A percentile compares a stretch with the other conserved stretches of the same genome.
Evolutionary conservation across 352 stramenopile species (phyloP).

Genomic region (Globisporangium radiosum): DNA sequence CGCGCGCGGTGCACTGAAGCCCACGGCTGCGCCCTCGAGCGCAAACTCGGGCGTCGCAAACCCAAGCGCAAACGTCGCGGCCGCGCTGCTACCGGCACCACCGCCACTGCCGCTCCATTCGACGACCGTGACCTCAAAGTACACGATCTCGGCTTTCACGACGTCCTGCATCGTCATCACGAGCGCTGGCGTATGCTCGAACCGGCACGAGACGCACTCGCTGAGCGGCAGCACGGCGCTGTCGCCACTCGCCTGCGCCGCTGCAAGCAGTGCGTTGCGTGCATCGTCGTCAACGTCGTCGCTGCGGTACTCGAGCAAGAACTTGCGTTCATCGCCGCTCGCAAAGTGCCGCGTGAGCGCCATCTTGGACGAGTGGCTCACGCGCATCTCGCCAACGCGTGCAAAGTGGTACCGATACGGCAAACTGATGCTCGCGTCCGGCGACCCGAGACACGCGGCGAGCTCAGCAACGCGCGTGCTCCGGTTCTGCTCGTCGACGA

Average conservation of each 20-base stretch:
- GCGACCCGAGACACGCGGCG: slow-evolving; percentile 32
- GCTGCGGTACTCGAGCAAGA: slow-evolving; percentile 55
- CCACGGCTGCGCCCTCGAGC: slow-evolving; percentile 59
- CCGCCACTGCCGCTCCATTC: slow-evolving; percentile 36
- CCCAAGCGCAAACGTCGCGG: slow-evolving; percentile 35
- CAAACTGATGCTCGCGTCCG: slow-evolving; percentile 50
- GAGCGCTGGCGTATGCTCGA: slow-evolving; percentile 70
- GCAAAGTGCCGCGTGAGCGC: slow-evolving; percentile 61
- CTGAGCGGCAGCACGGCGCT: slow-evolving; percentile 1
- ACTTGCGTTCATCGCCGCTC: slow-evolving; percentile 69
- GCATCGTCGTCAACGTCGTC: slow-evolving; percentile 21
- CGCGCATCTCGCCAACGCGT: slow-evolving; percentile 61
- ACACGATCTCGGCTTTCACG: slow-evolving; percentile 71
- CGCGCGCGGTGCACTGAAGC: slow-evolving; percentile 26
- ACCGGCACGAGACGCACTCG: slow-evolving; percentile 66
- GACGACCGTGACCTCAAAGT: slow-evolving; percentile 73
- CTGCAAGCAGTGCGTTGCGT: slow-evolving; percentile 12
- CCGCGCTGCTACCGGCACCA: neutral
- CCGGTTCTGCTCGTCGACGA: slow-evolving; percentile 71
- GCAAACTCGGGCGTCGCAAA: slow-evolving; percentile 64
- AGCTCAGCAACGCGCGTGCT: slow-evolving; percentile 41
- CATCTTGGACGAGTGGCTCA: slow-evolving; percentile 81
- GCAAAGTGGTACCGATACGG: slow-evolving; percentile 76
- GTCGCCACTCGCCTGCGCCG: slow-evolving; percentile 3
- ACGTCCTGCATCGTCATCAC: slow-evolving; percentile 64